These are phyloP conservation scores for Vanrija humicola DNA, from an alignment of 1,284 basidiomycete genomes.

Conservation along the genomic window DNA sequence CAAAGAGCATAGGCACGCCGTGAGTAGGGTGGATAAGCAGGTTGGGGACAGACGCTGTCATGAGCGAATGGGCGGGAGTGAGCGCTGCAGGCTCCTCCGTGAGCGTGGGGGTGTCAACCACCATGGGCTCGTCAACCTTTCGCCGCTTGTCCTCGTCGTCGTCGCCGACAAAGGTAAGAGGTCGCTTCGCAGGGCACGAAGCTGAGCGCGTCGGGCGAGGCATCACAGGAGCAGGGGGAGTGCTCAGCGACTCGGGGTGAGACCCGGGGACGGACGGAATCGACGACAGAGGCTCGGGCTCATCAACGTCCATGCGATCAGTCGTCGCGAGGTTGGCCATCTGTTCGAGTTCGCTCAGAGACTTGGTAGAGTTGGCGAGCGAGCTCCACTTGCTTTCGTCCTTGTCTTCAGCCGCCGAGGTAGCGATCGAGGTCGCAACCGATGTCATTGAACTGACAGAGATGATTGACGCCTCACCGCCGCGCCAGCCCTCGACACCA, in stretches of 20 bases:
- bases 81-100: constrained; percentile 16
- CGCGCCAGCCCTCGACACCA: constrained; percentile 15
- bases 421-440: constrained; percentile 9
- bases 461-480: constrained; percentile 10
- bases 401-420: constrained; percentile 5
- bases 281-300: constrained; percentile 9
- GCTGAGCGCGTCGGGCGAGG: constrained; percentile 27
- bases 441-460: constrained; percentile 15
- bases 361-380: constrained; percentile 15
- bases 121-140: constrained; percentile 40
- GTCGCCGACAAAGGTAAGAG: constrained; percentile 17
- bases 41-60: constrained; percentile 31
- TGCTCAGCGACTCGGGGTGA: constrained; percentile 2
- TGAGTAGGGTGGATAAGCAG: constrained; percentile 55
- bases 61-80: constrained; percentile 1
- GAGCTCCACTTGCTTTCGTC: constrained; percentile 19
- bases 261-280: constrained; percentile 11
- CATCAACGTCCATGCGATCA: constrained; percentile 38
- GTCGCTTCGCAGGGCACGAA: constrained; percentile 41
- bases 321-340: constrained; percentile 27
- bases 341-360: constrained; percentile 26
- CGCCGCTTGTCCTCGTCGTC: constrained; percentile 40
- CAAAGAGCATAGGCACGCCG: constrained; percentile 21
- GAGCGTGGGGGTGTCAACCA: constrained; percentile 22
- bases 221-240: constrained; percentile 1